Evolutionary conservation across 371 early-diverging fungal genomes (phyloP).

Genomic region (Syncephalastrum monosporum): DNA sequence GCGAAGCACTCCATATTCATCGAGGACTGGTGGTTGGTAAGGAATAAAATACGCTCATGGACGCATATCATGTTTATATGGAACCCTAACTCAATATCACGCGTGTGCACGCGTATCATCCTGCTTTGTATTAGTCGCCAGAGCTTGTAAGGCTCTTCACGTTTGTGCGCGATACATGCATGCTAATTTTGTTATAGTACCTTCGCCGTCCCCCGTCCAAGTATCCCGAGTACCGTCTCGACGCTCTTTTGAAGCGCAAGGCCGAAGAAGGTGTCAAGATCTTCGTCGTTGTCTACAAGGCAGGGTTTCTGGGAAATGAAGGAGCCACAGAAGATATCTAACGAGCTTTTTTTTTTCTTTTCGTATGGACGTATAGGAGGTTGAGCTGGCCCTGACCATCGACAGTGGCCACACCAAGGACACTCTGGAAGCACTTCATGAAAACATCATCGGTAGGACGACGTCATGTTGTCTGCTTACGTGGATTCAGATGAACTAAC

Average conservation of each 20-base stretch:
- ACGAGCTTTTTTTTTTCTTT: too few species aligned
- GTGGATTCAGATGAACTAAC: neutral
- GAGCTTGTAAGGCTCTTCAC: conserved; percentile 35
- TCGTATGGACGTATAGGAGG: conserved; percentile 52
- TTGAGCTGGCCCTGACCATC: conserved; percentile 75
- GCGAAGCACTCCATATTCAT: conserved; percentile 83
- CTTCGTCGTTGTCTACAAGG: conserved; percentile 87
- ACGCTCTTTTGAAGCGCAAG: conserved; percentile 78
- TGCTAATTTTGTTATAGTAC: conserved; percentile 44
- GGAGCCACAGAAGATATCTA: neutral
- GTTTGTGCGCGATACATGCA: too few species aligned
- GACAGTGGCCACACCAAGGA: conserved; percentile 83
- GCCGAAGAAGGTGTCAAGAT: conserved; percentile 90
- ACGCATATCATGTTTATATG: too few species aligned
- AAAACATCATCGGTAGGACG: conserved; percentile 67
- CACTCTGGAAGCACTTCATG: conserved; percentile 70
- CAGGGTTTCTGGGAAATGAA: conserved; percentile 9
- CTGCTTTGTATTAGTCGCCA: conserved; percentile 32
- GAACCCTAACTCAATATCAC: too few species aligned
- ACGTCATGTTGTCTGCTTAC: too few species aligned
- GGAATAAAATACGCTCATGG: neutral
- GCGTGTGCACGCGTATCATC: too few species aligned
- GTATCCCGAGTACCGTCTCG: conserved; percentile 80
- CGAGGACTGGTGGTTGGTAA: conserved; percentile 92
- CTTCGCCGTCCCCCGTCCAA: conserved; percentile 76